Conservation (phyloP, 2,329 filamentous ascomycete species). For the Aspergillus proliferans region DNA sequence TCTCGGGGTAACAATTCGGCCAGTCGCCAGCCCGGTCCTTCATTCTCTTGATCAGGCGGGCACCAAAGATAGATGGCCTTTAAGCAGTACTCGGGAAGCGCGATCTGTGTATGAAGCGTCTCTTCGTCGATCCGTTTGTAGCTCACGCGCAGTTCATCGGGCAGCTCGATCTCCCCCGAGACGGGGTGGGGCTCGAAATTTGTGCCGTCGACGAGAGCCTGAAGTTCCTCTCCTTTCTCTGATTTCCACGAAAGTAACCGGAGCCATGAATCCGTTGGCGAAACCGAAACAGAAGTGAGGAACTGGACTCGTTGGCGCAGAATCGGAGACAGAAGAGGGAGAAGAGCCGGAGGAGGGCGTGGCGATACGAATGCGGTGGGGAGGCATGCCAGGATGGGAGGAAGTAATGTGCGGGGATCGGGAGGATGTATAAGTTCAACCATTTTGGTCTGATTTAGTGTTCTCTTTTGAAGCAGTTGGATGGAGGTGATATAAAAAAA, state of each 20-base stretch:
- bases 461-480: background rate
- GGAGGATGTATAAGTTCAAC: constrained; percentile 52
- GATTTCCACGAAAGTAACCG: constrained; percentile 55
- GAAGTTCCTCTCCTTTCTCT: constrained; percentile 47
- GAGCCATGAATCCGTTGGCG: constrained; percentile 50
- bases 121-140: constrained; percentile 58
- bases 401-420: constrained; percentile 51
- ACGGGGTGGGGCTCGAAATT: constrained; percentile 58
- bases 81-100: constrained; percentile 51
- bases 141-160: constrained; percentile 48
- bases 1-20: constrained; percentile 54
- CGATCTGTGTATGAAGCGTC: constrained; percentile 52
- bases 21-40: constrained; percentile 51
- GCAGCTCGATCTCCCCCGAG: constrained; percentile 59
- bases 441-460: constrained; percentile 33
- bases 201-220: constrained; percentile 48
- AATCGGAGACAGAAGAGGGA: constrained; percentile 57
- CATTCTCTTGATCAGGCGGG: constrained; percentile 49
- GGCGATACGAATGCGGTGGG: constrained; percentile 55
- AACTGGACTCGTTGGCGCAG: constrained; percentile 57
- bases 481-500: background rate
- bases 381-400: constrained; percentile 58
- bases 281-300: constrained; percentile 42
- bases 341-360: constrained; percentile 54
- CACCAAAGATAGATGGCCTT: constrained; percentile 57